Percentiles rank a stretch among this genome's conserved stretches.
Conservation (phyloP, 192 early-diverging fungal species). For the Mortierella claussenii region DNA sequence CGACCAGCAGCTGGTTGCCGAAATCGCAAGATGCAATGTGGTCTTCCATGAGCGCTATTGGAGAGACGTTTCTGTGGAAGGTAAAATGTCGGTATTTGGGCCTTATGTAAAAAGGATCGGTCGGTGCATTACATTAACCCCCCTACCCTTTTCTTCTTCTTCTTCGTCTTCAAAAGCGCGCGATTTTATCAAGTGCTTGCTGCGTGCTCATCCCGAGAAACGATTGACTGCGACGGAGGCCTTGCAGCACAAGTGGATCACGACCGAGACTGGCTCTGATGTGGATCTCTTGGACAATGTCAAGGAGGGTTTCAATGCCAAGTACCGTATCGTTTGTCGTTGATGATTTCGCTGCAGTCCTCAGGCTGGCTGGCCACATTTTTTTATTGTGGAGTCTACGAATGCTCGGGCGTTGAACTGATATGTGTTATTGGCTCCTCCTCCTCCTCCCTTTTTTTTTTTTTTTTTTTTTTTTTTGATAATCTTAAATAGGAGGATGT, state of each 20-base stretch:
- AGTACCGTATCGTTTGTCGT: slow-evolving; percentile 18
- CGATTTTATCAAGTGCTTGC: slow-evolving; percentile 77
- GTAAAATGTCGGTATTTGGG: too few species aligned
- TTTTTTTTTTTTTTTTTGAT: background rate
- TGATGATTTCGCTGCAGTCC: background rate
- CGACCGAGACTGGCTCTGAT: slow-evolving; percentile 65
- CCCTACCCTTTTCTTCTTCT: background rate
- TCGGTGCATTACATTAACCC: too few species aligned
- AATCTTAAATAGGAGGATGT: slow-evolving; percentile 47
- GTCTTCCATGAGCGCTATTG: slow-evolving; percentile 81
- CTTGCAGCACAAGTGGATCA: slow-evolving; percentile 87
- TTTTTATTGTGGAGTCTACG: background rate
- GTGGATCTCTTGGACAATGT: slow-evolving; percentile 90
- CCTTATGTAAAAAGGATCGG: too few species aligned
- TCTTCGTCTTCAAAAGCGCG: slow-evolving; percentile 63
- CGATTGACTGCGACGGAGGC: slow-evolving; percentile 87
- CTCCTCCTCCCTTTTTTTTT: background rate
- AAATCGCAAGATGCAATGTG: slow-evolving; percentile 71
- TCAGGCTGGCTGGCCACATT: too few species aligned
- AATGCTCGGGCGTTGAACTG: background rate
- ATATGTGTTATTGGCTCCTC: background rate
- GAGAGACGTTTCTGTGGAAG: slow-evolving; percentile 85
- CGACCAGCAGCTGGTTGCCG: slow-evolving; percentile 62
- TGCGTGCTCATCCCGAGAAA: slow-evolving; percentile 73
- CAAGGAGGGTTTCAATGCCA: slow-evolving; percentile 78